Evolutionary conservation across 352 stramenopile genomes (phyloP), one percentile per base, ranked within the genome.

Genomic region (Discostella stelligera): DNA sequence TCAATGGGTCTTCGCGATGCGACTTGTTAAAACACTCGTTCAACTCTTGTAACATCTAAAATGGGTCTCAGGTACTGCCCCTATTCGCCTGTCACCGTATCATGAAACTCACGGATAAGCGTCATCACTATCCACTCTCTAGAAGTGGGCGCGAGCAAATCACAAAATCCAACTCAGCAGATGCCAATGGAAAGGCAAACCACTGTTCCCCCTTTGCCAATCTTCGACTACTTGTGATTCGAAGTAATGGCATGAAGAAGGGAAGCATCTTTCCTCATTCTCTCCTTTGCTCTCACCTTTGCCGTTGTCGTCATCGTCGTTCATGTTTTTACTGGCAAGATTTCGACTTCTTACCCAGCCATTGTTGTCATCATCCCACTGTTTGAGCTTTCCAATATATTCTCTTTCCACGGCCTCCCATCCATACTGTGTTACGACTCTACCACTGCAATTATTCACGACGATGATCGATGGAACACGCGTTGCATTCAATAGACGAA

Each of bases 341-440:
- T 44, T 1, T 44, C 11, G 37, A 44, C 13, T 44, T 44, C 37
- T 14, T 10, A 44, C 11, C 37, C 37, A 44, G 13, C 37, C 37
- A 13, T 10, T 10, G 13, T 44, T 44, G 37, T 44, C 11, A 44
- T 44, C 37, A 2, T 2, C 7, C 37, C 37, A 14, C 2, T 44
- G 37, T 14, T 44, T 44, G 0, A 44, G 37, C 37, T 3, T 44
- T 14, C 60, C 25, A 13, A 60, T 39, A 37, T 37, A 48, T 54
- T 81, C 73, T 59, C 73, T 76, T n/a, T 66, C 66, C 8, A 81
- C 69, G 14, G 73, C 73, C 60, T 81, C 73, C 73, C 73, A 81
- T 68, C 66, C 73, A 48, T 62, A 75, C 13, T 37, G 50, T 59
- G 73, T 76, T 8, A 81, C 66, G 27, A 81, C 70, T 59, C 61